A percentile compares a stretch with the other conserved stretches of the same genome.
These are phyloP conservation scores for Ganoderma sinense DNA, from an alignment of 1,284 basidiomycete genomes.

Conservation along the genomic window DNA sequence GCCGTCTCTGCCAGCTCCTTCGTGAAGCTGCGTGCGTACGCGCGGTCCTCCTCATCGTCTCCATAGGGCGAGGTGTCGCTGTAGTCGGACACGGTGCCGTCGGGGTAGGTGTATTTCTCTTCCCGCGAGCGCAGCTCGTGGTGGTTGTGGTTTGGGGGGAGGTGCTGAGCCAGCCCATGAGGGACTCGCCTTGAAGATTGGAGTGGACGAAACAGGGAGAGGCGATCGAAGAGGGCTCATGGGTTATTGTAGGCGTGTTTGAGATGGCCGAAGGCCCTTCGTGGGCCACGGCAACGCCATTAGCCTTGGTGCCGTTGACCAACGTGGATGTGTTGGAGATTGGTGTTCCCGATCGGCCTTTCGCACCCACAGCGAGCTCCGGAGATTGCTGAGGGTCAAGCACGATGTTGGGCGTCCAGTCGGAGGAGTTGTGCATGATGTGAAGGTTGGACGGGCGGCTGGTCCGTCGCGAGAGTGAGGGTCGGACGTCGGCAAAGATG, in stretches of 20 bases:
- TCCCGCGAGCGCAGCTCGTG: slow-evolving; percentile 27
- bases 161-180: slow-evolving; percentile 72
- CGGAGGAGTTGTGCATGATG: slow-evolving; percentile 34
- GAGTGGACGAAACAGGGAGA: slow-evolving; percentile 92
- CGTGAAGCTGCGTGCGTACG: slow-evolving; percentile 80
- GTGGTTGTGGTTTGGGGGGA: slow-evolving; percentile 46
- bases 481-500: slow-evolving; percentile 42
- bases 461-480: slow-evolving; percentile 41
- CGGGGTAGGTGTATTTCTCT: slow-evolving; percentile 37
- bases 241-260: slow-evolving; percentile 32
- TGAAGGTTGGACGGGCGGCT: slow-evolving; percentile 41
- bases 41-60: slow-evolving; percentile 62
- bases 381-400: slow-evolving; percentile 42
- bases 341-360: slow-evolving; percentile 23
- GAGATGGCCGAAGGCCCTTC: slow-evolving; percentile 30
- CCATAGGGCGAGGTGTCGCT: slow-evolving; percentile 33
- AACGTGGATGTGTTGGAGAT: slow-evolving; percentile 24
- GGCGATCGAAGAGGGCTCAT: slow-evolving; percentile 42
- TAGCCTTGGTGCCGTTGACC: slow-evolving; percentile 37
- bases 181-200: slow-evolving; percentile 76
- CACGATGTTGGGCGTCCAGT: slow-evolving; percentile 41
- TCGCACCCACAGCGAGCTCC: slow-evolving; percentile 22
- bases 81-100: slow-evolving; percentile 34
- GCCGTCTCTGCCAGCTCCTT: slow-evolving; percentile 96
- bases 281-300: slow-evolving; percentile 25